Conservation (phyloP, 192 early-diverging fungal species). For the Coemansia sp. region DNA sequence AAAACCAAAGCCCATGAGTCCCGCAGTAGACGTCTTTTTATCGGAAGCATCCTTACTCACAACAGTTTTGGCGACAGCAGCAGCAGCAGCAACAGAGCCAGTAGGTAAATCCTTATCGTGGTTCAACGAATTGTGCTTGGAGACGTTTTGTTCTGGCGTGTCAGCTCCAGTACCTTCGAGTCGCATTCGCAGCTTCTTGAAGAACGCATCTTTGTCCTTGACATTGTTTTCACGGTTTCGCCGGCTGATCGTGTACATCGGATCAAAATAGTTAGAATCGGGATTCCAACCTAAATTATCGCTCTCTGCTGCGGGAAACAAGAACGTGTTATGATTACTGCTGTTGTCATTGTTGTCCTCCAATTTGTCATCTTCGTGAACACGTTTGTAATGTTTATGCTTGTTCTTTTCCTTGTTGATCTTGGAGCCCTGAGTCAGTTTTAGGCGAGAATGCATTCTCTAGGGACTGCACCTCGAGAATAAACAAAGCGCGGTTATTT, state of each 20-base stretch:
- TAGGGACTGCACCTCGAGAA: not conserved
- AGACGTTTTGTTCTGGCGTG: not conserved
- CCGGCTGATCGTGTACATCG: constrained; percentile 45
- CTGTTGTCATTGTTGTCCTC: not conserved
- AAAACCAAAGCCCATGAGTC: constrained; percentile 33
- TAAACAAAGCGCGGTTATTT: constrained; percentile 1
- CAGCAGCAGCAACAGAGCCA: no score
- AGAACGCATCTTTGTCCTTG: constrained; percentile 29
- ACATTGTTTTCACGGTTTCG: constrained; percentile 29
- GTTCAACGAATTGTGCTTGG: not conserved
- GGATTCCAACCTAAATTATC: constrained; percentile 37
- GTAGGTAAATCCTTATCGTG: not conserved
- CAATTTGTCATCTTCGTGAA: constrained; percentile 15
- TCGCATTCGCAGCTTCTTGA: constrained; percentile 30
- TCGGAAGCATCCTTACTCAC: not conserved
- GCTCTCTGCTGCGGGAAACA: constrained; percentile 32
- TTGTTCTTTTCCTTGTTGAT: constrained; percentile 12
- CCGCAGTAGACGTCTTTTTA: not conserved
- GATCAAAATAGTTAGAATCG: constrained; percentile 23
- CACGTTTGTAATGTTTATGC: constrained; percentile 27
- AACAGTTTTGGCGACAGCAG: no score
- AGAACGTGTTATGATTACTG: constrained; percentile 2
- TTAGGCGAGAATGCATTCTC: constrained; percentile 7
- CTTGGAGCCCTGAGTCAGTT: not conserved
- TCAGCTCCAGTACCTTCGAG: not conserved